Evolutionary conservation across 2,329 filamentous ascomycete genomes (phyloP), one percentile per base, ranked within the genome.

Genomic region (Calonectria pseudoturangicola): DNA sequence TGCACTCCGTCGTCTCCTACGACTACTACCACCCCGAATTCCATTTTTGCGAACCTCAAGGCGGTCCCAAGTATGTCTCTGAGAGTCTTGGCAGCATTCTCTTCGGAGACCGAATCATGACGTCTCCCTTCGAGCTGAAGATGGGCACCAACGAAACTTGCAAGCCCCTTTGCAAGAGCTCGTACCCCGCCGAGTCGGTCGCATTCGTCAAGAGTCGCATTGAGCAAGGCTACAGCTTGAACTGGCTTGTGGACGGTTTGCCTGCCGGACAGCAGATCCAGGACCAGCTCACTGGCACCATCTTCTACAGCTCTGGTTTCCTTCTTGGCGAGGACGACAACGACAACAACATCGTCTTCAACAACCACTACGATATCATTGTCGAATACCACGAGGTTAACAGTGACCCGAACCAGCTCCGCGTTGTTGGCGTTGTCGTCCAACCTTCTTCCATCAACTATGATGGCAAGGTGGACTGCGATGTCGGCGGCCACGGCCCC

Each of bases 41-140:
- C 85, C 92, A 94, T 81, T 98, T 98, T 87, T 99, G 97, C 85
- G 87, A 90, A 78, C 97, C 96, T 2, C 87, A 93, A 69, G 92
- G 89, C 73, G 95, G 95, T 2, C 92, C 95, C 10, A 85, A 96
- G 82, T 90, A 94, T 86, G 92, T 98, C 27, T 93, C 94, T 48
- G 97, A 98, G 86, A 85, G 84, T 74, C 85, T 99, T 75, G 97
- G 97, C 28, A 98, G 96, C 88, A 99, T 99, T 82, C 86, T 99
- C 65, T 99, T 99, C 79, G 97, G 97, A 77, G 97, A 99, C 86
- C 92, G 97, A 70, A 99, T 99, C 86, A 95, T 95, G 86, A 98
- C 95, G n/a, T 98, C 96, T 43, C 95, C 96, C 0, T 98, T 98
- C 81, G 92, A 98, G 81, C 88, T 98, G 73, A 90, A 92, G 77